phyloP scores from a whole-genome alignment of 2,329 filamentous ascomycete species.

The Curvularia lunata region DNA sequence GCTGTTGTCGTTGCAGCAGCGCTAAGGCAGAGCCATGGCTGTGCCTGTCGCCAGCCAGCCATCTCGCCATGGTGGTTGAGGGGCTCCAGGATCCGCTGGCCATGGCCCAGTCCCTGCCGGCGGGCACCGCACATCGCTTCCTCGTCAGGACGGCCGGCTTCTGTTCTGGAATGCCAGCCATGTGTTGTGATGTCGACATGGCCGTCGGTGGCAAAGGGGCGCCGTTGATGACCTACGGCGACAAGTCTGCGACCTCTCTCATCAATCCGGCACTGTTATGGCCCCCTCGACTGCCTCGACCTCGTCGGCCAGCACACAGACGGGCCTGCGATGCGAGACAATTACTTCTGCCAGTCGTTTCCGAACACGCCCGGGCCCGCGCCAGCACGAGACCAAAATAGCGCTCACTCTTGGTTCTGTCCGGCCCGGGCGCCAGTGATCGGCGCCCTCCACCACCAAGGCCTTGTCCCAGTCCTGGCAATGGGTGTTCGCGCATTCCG shows the following conservation, averaged over 20 bases:
- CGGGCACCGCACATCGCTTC: slow-evolving; percentile 31
- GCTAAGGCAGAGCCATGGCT: slow-evolving; percentile 15
- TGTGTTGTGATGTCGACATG: not conserved
- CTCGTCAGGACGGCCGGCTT: slow-evolving; percentile 5
- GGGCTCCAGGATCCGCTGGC: slow-evolving; percentile 17
- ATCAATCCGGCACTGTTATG: not conserved
- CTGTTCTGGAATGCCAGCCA: slow-evolving; percentile 32
- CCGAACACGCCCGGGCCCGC: slow-evolving; percentile 15
- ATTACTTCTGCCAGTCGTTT: slow-evolving; percentile 9
- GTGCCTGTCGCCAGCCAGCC: slow-evolving; percentile 17
- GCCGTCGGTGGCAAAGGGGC: not conserved
- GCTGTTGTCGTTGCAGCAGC: slow-evolving; percentile 11
- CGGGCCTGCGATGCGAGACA: slow-evolving; percentile 17
- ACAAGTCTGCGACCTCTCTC: too few species aligned
- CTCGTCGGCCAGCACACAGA: slow-evolving; percentile 5
- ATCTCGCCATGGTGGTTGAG: slow-evolving; percentile 17
- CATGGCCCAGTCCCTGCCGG: slow-evolving; percentile 24
- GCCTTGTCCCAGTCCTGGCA: slow-evolving; percentile 1
- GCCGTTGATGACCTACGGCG: not conserved
- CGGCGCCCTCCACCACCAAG: slow-evolving; percentile 11
- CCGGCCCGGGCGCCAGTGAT: slow-evolving; percentile 16
- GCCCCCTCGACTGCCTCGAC: not conserved
- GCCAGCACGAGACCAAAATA: slow-evolving; percentile 18
- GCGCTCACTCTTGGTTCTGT: slow-evolving; percentile 13
- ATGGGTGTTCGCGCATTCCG: slow-evolving; percentile 11